Evolutionary conservation across 106 monocot genomes (phyloP).

Genomic region (Dendrobium chrysotoxum): DNA sequence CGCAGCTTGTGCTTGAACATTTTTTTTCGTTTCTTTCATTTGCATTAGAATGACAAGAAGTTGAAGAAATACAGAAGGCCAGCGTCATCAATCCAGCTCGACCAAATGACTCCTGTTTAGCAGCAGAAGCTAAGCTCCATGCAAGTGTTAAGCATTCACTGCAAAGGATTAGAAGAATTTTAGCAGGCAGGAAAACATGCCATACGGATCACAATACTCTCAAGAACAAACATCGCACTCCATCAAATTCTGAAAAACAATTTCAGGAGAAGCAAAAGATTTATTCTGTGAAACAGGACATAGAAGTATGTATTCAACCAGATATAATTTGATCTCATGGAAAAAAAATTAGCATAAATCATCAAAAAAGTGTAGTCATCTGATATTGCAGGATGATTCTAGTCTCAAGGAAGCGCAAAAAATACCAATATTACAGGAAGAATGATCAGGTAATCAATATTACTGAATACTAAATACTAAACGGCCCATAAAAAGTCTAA

Average conservation of each 20-base stretch:
- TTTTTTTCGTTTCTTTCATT: constrained; percentile 1
- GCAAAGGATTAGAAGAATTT: constrained; percentile 13
- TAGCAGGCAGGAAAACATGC: background rate
- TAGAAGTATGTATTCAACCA: too few relatives aligned
- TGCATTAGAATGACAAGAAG: constrained; percentile 24
- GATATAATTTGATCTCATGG: too few relatives aligned
- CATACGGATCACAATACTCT: background rate
- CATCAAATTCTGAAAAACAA: background rate
- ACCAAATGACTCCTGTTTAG: constrained; percentile 61
- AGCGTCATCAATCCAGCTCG: constrained; percentile 88
- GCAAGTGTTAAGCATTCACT: constrained; percentile 49
- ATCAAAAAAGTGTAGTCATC: too few relatives aligned
- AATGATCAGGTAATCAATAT: too few relatives aligned
- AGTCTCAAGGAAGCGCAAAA: too few relatives aligned
- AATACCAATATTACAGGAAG: too few relatives aligned
- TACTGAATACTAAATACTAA: too few relatives aligned
- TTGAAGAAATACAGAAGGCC: constrained; percentile 74
- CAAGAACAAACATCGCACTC: background rate
- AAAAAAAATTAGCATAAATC: too few relatives aligned
- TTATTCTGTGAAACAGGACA: too few relatives aligned
- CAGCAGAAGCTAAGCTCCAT: constrained; percentile 51
- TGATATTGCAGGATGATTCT: too few relatives aligned
- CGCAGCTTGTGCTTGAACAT: background rate
- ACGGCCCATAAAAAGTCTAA: too few relatives aligned
- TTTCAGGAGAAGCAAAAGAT: background rate